Evolutionary conservation across 768 basidiomycete genomes (phyloP).

Genomic region (Hysterangium stoloniferum): DNA sequence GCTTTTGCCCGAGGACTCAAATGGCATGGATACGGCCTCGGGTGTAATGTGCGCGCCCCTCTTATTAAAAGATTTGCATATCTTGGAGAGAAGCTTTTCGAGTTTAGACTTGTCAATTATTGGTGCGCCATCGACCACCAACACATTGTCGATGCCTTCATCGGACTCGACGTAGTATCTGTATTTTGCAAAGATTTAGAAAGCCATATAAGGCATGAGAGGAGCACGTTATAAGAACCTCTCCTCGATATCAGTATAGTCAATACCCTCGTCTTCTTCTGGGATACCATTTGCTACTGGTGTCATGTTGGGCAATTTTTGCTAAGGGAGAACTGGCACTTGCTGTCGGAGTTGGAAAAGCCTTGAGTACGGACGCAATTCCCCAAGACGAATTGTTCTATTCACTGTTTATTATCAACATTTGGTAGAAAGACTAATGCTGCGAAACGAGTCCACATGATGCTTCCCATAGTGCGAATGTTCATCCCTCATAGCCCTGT

Average conservation of each 20-base stretch:
- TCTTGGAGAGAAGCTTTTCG: constrained; percentile 71
- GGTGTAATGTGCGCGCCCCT: constrained; percentile 72
- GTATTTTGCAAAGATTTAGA: constrained; percentile 13
- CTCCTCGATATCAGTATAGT: constrained; percentile 83
- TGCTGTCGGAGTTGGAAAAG: background rate
- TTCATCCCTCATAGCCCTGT: no score
- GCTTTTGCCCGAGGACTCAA: constrained; percentile 78
- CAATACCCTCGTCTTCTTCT: constrained; percentile 57
- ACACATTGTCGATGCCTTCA: constrained; percentile 81
- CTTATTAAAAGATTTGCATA: constrained; percentile 76
- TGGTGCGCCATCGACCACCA: constrained; percentile 91
- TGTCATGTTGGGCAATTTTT: constrained; percentile 35
- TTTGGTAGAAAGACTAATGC: no score
- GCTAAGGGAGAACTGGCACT: background rate
- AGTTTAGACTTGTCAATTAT: constrained; percentile 81
- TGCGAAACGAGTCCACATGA: no score
- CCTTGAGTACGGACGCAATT: no score
- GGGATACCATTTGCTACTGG: constrained; percentile 25
- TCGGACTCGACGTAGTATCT: constrained; percentile 85
- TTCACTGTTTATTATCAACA: no score
- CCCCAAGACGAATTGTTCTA: no score
- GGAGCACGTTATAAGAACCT: constrained; percentile 42
- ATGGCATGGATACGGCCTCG: constrained; percentile 80
- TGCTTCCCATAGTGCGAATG: no score
- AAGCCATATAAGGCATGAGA: background rate